Percentiles rank a stretch among this genome's conserved stretches.
Conservation (phyloP, 352 stramenopile species). For the Pythium volutum region DNA sequence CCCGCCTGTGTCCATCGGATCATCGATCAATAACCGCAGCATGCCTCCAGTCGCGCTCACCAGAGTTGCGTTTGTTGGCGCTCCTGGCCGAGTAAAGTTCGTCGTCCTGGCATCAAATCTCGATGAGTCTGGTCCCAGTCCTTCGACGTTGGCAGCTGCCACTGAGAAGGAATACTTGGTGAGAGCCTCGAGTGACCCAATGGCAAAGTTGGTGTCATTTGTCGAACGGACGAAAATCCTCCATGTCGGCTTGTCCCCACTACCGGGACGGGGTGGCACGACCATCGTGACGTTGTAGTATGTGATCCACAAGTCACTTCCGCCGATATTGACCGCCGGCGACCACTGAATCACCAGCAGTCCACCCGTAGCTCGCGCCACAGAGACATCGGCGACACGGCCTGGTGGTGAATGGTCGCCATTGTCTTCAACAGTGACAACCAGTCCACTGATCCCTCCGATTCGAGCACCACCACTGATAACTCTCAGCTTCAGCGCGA, state of each 20-base stretch:
- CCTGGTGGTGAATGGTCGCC: slow-evolving; percentile 46
- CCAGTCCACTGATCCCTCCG: slow-evolving; percentile 27
- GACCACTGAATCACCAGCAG: slow-evolving; percentile 42
- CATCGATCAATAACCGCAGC: slow-evolving; percentile 29
- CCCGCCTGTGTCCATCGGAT: slow-evolving; percentile 42
- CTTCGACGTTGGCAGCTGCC: slow-evolving; percentile 38
- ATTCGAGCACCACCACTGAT: slow-evolving; percentile 29
- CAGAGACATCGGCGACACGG: slow-evolving; percentile 11
- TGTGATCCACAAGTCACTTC: slow-evolving; percentile 32
- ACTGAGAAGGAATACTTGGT: slow-evolving; percentile 38
- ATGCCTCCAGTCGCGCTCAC: slow-evolving; percentile 42
- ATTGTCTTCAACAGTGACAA: slow-evolving; percentile 44
- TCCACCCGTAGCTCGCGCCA: slow-evolving; percentile 38
- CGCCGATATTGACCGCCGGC: slow-evolving; percentile 46
- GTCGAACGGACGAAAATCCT: slow-evolving; percentile 22
- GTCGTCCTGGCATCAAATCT: slow-evolving; percentile 29
- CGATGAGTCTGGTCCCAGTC: slow-evolving; percentile 24
- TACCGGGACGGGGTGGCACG: not conserved
- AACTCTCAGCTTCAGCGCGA: slow-evolving; percentile 33
- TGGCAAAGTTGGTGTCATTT: slow-evolving; percentile 34
- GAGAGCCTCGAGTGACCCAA: slow-evolving; percentile 28
- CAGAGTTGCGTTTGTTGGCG: slow-evolving; percentile 22
- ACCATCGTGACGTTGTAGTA: slow-evolving; percentile 31
- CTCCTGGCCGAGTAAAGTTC: slow-evolving; percentile 38
- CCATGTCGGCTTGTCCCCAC: not conserved